Evolutionary conservation across 139 green algal genomes (phyloP).

Genomic region (Picochlorum costavermella): DNA sequence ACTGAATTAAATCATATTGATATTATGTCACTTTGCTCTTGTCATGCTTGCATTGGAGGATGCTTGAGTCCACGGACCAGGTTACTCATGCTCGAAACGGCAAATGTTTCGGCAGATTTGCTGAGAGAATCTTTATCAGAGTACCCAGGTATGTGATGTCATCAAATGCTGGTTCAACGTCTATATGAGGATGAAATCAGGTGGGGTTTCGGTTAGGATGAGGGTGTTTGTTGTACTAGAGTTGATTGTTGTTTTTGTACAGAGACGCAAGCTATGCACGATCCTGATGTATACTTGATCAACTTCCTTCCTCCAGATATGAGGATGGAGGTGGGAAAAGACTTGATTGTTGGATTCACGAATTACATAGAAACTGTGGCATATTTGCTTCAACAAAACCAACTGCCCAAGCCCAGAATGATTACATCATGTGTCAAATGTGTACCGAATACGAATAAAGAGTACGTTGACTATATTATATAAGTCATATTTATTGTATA

Average conservation of each 20-base stretch:
- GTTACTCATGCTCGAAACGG: conserved; percentile 3
- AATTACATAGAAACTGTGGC: conserved; percentile 18
- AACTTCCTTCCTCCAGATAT: conserved; percentile 24
- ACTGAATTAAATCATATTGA: no score
- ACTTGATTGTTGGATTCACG: conserved; percentile 17
- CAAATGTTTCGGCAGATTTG: conserved; percentile 10
- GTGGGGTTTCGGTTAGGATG: no score
- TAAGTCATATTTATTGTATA: conserved; percentile 4
- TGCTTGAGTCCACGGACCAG: conserved; percentile 16
- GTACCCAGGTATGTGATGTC: conserved; percentile 11
- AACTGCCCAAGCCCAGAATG: conserved; percentile 28
- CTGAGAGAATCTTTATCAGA: conserved; percentile 15
- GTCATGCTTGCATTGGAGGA: conserved; percentile 17
- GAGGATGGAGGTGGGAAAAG: conserved; percentile 19
- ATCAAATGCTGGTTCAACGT: not conserved
- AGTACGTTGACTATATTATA: not conserved
- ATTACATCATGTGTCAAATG: conserved; percentile 16
- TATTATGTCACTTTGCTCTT: conserved; percentile 8
- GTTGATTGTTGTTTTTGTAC: not conserved
- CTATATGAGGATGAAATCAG: no score
- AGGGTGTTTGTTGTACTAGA: no score
- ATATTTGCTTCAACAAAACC: conserved; percentile 16
- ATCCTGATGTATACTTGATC: conserved; percentile 26
- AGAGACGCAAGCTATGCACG: conserved; percentile 7
- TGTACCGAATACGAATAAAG: conserved; percentile 25